Percentiles rank a stretch among this genome's conserved stretches.
These are phyloP conservation scores for Cyberlindnera galapagoensis DNA, from an alignment of 805 yeast genomes.

Conservation along the genomic window DNA sequence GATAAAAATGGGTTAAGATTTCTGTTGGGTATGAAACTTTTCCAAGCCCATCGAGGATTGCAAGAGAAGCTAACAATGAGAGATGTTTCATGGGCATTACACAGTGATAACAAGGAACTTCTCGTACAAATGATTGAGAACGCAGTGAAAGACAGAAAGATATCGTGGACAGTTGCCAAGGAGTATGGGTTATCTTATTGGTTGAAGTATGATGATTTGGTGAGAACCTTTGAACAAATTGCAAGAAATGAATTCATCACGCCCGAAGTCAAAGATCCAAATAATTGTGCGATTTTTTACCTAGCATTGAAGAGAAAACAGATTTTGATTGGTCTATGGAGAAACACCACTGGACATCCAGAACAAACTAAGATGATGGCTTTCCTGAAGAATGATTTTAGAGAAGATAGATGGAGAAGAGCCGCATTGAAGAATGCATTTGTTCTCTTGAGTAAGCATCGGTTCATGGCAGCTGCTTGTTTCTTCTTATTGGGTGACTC, in stretches of 20 bases:
- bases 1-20: conserved; percentile 61
- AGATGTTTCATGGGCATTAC: conserved; percentile 84
- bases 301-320: conserved; percentile 74
- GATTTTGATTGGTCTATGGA: conserved; percentile 77
- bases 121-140: conserved; percentile 44
- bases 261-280: conserved; percentile 60
- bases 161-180: conserved; percentile 56
- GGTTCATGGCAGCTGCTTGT: conserved; percentile 81
- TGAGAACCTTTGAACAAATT: conserved; percentile 52
- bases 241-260: conserved; percentile 68
- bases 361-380: conserved; percentile 80
- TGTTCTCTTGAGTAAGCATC: conserved; percentile 81
- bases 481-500: conserved; percentile 79
- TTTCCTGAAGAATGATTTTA: conserved; percentile 73
- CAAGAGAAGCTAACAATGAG: conserved; percentile 62
- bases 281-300: conserved; percentile 64
- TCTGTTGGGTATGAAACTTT: conserved; percentile 63
- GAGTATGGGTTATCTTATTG: conserved; percentile 68
- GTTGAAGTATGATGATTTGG: conserved; percentile 44
- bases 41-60: conserved; percentile 42
- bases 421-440: conserved; percentile 93
- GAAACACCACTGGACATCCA: conserved; percentile 62
- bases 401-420: conserved; percentile 67
- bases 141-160: conserved; percentile 30
- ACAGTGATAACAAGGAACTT: conserved; percentile 70